Conservation (phyloP, 768 basidiomycete genomes). For the Rossbeevera mucosa region DNA sequence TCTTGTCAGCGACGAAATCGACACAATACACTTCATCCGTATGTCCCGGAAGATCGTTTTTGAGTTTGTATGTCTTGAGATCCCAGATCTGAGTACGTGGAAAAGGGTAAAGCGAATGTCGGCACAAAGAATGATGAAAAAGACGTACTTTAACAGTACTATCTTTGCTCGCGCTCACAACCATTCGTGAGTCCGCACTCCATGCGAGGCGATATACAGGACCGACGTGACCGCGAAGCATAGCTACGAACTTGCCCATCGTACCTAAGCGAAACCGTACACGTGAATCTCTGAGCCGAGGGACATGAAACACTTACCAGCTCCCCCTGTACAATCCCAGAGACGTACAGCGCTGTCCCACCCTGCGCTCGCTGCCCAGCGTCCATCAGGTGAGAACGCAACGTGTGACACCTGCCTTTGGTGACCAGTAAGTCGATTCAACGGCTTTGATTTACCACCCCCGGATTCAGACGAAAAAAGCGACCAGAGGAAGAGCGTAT, state of each 20-base stretch:
- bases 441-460: conserved; percentile 56
- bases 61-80: conserved; percentile 92
- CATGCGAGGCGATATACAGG: conserved; percentile 93
- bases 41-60: conserved; percentile 91
- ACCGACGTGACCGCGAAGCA: conserved; percentile 87
- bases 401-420: conserved; percentile 94
- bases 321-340: conserved; percentile 58
- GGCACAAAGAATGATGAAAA: neutral
- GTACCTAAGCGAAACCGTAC: neutral
- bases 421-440: conserved; percentile 88
- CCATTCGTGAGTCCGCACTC: conserved; percentile 89
- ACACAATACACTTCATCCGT: conserved; percentile 99
- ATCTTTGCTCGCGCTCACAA: conserved; percentile 95
- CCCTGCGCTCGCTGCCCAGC: conserved; percentile 86
- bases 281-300: neutral
- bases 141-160: conserved; percentile 82
- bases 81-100: conserved; percentile 72
- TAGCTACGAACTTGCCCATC: conserved; percentile 85
- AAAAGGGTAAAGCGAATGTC: neutral
- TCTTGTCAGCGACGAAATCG: conserved; percentile 97
- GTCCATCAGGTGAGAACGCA: conserved; percentile 90
- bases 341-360: conserved; percentile 90
- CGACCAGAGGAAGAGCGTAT: conserved; percentile 96
- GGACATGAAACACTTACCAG: conserved; percentile 31
- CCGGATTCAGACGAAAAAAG: conserved; percentile 47